Conservation (phyloP, 192 early-diverging fungal species). For the Podila horticola region DNA sequence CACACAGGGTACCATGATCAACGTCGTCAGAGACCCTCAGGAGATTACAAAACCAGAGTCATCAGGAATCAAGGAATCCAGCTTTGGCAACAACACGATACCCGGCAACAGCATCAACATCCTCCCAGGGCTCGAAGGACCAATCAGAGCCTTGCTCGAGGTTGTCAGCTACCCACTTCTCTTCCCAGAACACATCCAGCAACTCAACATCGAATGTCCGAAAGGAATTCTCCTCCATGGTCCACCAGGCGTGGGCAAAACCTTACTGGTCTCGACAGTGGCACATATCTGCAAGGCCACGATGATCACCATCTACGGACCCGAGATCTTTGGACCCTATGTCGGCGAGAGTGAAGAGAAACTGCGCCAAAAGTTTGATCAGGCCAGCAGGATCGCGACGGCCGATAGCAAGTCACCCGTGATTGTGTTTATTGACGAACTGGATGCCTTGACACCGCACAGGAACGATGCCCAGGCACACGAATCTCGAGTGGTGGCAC, state of each 20-base stretch:
- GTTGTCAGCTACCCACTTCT: conserved; percentile 81
- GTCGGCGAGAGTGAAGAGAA: conserved; percentile 90
- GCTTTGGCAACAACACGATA: not conserved
- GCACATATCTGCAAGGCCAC: conserved; percentile 72
- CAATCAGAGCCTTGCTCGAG: conserved; percentile 79
- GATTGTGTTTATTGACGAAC: conserved; percentile 97
- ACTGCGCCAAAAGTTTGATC: conserved; percentile 74
- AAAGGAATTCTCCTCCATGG: conserved; percentile 91
- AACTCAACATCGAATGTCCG: conserved; percentile 82
- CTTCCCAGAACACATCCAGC: conserved; percentile 67
- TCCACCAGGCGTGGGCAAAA: conserved; percentile 96
- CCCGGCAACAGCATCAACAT: conserved; percentile 15
- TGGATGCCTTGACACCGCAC: conserved; percentile 83
- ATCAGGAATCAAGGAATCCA: not conserved
- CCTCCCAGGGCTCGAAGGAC: conserved; percentile 77
- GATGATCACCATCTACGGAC: conserved; percentile 82
- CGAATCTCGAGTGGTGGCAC: conserved; percentile 86
- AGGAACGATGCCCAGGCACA: conserved; percentile 67
- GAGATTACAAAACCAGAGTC: not conserved
- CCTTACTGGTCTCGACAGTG: conserved; percentile 79
- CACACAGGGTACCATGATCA: conserved; percentile 26
- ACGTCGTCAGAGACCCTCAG: conserved; percentile 4
- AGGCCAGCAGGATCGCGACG: conserved; percentile 63
- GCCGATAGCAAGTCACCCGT: conserved; percentile 53
- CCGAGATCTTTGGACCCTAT: conserved; percentile 85